Evolutionary conservation across 352 stramenopile species (phyloP), one percentile per base, ranked within the genome.

Genomic region (Pythium coloratum): DNA sequence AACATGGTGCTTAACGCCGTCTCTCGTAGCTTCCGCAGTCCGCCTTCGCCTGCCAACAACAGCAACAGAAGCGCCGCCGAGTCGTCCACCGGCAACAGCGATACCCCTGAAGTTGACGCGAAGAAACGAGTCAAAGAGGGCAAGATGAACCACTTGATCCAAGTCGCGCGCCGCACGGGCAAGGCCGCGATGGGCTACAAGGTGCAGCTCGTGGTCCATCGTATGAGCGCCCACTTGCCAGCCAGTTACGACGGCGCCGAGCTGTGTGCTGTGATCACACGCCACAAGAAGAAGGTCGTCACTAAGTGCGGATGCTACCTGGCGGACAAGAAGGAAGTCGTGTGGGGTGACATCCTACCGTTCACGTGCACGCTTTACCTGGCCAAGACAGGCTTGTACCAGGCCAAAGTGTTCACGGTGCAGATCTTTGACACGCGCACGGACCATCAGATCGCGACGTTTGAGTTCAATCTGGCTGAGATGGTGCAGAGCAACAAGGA

Each of bases 301-400:
- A 85, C 81, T 40, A 90, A 91, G 65, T 66, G 72, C 33, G 80
- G 71, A 1, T 70, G 75, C 12, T 90, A 89, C 44, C 70, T 81
- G 62, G 71, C 62, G 3, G 73, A 72, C 58, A 75, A 59, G 60
- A 82, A 81, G 18, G 83, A 92, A 67, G 78, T 88, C 28, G 69
- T 92, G 24, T 92, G 83, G 83, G 83, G 83, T 10, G 83, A 92
- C 61, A 89, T 90, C 49, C 67, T 92, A 32, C 81, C 83, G 9
- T 90, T 92, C 61, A 89, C 81, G 13, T 87, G 76, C 64, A 90
- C 83, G 33, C 79, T 92, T 28, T 92, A 89, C 64, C 80, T 88
- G 75, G 80, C 81, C 50, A 92, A 92, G 67, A 83, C 81, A 30
- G 83, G 83, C 13, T 62, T 90, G 16, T 90, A 89, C 66, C 80